These are phyloP conservation scores for Penicillium cataractarum DNA, from an alignment of 495 filamentous ascomycete species.

Conservation along the genomic window DNA sequence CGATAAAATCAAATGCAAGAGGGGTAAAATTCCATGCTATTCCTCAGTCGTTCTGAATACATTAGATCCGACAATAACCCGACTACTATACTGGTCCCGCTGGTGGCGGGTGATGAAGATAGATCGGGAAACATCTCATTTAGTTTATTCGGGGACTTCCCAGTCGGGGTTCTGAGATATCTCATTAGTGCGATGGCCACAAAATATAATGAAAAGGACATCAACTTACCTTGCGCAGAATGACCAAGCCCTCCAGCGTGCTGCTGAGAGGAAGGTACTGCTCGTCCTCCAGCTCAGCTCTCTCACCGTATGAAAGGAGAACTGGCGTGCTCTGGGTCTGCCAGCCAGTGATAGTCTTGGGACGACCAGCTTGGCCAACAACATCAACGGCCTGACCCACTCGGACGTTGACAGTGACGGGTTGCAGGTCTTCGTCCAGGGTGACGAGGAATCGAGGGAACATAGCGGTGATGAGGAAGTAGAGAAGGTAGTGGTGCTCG, in stretches of 20 bases:
- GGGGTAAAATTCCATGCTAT: conserved; percentile 34
- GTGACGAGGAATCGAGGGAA: conserved; percentile 95
- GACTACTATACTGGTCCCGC: conserved; percentile 22
- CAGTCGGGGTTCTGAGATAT: conserved; percentile 57
- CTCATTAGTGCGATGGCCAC: conserved; percentile 28
- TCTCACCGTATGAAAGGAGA: conserved; percentile 86
- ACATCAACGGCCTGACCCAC: conserved; percentile 98
- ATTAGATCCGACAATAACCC: conserved; percentile 41
- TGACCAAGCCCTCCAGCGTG: conserved; percentile 92
- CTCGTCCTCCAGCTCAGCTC: conserved; percentile 96
- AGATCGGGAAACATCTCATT: conserved; percentile 24
- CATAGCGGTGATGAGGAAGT: conserved; percentile 97
- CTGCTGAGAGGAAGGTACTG: conserved; percentile 90
- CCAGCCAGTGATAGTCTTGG: conserved; percentile 99
- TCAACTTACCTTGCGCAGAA: conserved; percentile 84
- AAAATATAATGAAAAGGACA: not conserved
- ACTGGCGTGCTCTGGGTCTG: conserved; percentile 99
- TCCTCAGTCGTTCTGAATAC: conserved; percentile 46
- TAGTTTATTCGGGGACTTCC: conserved; percentile 46
- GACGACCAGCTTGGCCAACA: conserved; percentile 92
- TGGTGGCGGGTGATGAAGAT: conserved; percentile 23
- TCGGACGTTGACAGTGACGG: conserved; percentile 91
- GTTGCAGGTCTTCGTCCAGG: conserved; percentile 90
- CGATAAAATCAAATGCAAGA: conserved; percentile 18
- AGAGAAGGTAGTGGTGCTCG: conserved; percentile 91